phyloP scores from a whole-genome alignment of 1,284 basidiomycete species.

The Marasmius tenuissimus region DNA sequence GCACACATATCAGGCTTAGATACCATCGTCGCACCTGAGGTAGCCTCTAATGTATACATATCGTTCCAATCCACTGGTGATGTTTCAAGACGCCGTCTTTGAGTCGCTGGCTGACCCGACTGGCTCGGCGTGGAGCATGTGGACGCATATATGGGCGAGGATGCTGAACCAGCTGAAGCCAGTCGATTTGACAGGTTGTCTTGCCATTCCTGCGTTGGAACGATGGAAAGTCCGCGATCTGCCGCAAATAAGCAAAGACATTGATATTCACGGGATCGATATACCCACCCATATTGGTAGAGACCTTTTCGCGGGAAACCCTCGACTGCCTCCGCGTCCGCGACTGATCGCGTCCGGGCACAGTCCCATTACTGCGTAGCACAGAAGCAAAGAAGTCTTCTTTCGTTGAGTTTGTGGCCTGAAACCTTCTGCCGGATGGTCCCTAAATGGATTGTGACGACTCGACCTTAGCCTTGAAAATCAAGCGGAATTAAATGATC shows the following conservation, averaged over 20 bases:
- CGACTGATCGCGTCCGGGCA: slow-evolving; percentile 48
- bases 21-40: slow-evolving; percentile 27
- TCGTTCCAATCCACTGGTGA: slow-evolving; percentile 40
- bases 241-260: slow-evolving; percentile 10
- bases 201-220: slow-evolving; percentile 77
- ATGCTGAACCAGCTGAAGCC: slow-evolving; percentile 29
- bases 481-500: slow-evolving; percentile 7
- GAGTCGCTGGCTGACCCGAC: slow-evolving; percentile 30
- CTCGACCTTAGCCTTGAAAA: slow-evolving; percentile 3
- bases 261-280: slow-evolving; percentile 1
- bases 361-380: slow-evolving; percentile 54
- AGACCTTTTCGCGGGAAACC: slow-evolving; percentile 74
- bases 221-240: slow-evolving; percentile 61
- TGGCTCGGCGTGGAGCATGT: slow-evolving; percentile 18
- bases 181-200: slow-evolving; percentile 63
- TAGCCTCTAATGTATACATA: slow-evolving; percentile 54
- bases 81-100: slow-evolving; percentile 40
- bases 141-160: slow-evolving; percentile 12
- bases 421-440: slow-evolving; percentile 55
- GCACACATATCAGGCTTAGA: slow-evolving; percentile 14
- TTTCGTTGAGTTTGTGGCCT: slow-evolving; percentile 52
- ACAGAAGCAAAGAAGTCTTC: slow-evolving; percentile 75
- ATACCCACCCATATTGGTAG: slow-evolving; percentile 55
- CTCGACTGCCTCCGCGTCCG: slow-evolving; percentile 73
- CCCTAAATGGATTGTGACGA: slow-evolving; percentile 42